These are phyloP conservation scores for Plenodomus lindquistii DNA, from an alignment of 2,329 filamentous ascomycete genomes.

Conservation along the genomic window DNA sequence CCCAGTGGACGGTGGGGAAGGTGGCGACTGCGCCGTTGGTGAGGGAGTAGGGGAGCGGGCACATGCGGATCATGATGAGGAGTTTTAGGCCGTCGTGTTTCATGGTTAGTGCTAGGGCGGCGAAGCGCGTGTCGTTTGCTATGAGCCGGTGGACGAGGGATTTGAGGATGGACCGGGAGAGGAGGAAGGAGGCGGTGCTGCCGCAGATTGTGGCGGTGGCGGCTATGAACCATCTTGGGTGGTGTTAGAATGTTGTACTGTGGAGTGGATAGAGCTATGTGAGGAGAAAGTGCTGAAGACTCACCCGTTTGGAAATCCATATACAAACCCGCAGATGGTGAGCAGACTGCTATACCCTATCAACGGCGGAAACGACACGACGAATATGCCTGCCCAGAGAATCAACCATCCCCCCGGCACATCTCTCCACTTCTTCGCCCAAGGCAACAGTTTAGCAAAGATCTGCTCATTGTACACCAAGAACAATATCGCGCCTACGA, in stretches of 20 bases:
- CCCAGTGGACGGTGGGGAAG: slow-evolving; percentile 81
- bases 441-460: slow-evolving; percentile 73
- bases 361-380: slow-evolving; percentile 81
- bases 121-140: slow-evolving; percentile 81
- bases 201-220: slow-evolving; percentile 78
- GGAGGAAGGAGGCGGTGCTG: slow-evolving; percentile 76
- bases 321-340: slow-evolving; percentile 71
- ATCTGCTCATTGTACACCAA: slow-evolving; percentile 79
- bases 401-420: slow-evolving; percentile 73
- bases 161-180: slow-evolving; percentile 77
- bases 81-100: slow-evolving; percentile 89
- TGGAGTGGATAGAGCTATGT: slow-evolving; percentile 33
- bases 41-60: slow-evolving; percentile 88
- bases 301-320: slow-evolving; percentile 72
- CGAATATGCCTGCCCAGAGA: slow-evolving; percentile 74
- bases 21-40: slow-evolving; percentile 95
- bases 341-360: slow-evolving; percentile 83
- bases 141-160: slow-evolving; percentile 79
- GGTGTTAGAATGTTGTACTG: slow-evolving; percentile 1
- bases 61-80: slow-evolving; percentile 87
- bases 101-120: slow-evolving; percentile 83
- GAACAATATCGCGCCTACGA: slow-evolving; percentile 66
- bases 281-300: slow-evolving; percentile 40
- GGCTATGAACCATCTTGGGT: slow-evolving; percentile 76
- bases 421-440: slow-evolving; percentile 76